Evolutionary conservation across 306 rosid species (phyloP), one percentile per base, ranked within the genome.

Genomic region (Vigna angularis): DNA sequence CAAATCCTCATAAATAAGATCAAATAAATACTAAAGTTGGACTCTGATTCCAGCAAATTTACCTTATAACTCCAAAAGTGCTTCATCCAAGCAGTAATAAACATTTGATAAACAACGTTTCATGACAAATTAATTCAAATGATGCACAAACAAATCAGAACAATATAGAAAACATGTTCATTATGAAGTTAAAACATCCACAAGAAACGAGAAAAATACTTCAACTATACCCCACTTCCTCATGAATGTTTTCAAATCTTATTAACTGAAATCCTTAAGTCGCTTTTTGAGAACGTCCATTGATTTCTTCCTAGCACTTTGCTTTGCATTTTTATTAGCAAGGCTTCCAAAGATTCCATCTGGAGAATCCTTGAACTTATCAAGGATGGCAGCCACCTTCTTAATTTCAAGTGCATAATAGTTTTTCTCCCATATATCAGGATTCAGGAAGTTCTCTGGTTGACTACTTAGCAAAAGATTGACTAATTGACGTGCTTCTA

Each of bases 331-430:
- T 83, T 94, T 89, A 71, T 53, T 89, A 9, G 93, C 79, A 71
- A 95, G 97, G 89, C 93, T 95, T 79, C 98, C 98, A 32, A 95
- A 93, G 48, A 95, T 85, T 18, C 96, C 91, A 78, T 95, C 99
- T 1, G 96, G 72, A 57, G 98, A 62, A 73, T 95, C 99, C 86
- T 76, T 95, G 81, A 88, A 93, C 67, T 91, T 95, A 72, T 95
- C 99, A 51, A 94, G 89, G 71, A 95, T 87, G 16, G 68, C 72
- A 71, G 91, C 90, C 65, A 93, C 98, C 87, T 88, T 95, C 87
- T 88, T 93, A 63, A 91, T 79, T 85, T 95, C 99, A 89, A 95
- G 82, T 64, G 94, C 83, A 69, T 78, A 84, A 82, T 87, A 95
- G 72, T 85, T 86, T 81, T 80, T 88, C 90, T 93, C 83, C 80